phyloP scores from a whole-genome alignment of 768 basidiomycete species.

The Kwoniella botswanensis region DNA sequence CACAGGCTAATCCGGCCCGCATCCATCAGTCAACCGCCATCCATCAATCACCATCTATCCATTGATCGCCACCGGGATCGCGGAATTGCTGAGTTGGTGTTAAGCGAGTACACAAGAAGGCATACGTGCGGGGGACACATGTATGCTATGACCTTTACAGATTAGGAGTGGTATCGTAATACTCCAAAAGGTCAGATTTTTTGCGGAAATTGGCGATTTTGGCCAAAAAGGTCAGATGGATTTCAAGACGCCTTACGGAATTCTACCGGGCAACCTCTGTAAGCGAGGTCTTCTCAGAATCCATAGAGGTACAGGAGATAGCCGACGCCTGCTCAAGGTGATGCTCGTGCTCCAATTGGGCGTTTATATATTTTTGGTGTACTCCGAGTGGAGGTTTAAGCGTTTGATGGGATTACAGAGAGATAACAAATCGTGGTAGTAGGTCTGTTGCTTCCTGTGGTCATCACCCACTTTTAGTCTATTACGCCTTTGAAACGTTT shows the following conservation, averaged over 20 bases:
- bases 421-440: constrained; percentile 9
- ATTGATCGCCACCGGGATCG: not conserved
- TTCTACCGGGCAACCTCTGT: not conserved
- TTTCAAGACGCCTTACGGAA: not conserved
- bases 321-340: not conserved
- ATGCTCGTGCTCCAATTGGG: not conserved
- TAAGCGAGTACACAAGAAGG: not conserved
- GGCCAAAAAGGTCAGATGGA: constrained; percentile 11
- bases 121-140: not conserved
- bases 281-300: not conserved
- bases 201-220: not conserved
- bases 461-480: not conserved
- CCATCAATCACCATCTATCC: no score
- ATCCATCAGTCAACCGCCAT: not conserved
- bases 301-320: not conserved
- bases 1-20: no score
- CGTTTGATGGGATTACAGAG: constrained; percentile 1
- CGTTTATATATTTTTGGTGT: not conserved
- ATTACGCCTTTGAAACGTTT: not conserved
- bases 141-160: no score
- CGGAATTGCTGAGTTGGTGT: not conserved
- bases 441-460: not conserved
- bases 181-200: constrained; percentile 13
- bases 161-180: not conserved
- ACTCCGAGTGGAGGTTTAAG: not conserved